Conservation (phyloP, 148 eudicot genomes). For the Cornus controversa region DNA sequence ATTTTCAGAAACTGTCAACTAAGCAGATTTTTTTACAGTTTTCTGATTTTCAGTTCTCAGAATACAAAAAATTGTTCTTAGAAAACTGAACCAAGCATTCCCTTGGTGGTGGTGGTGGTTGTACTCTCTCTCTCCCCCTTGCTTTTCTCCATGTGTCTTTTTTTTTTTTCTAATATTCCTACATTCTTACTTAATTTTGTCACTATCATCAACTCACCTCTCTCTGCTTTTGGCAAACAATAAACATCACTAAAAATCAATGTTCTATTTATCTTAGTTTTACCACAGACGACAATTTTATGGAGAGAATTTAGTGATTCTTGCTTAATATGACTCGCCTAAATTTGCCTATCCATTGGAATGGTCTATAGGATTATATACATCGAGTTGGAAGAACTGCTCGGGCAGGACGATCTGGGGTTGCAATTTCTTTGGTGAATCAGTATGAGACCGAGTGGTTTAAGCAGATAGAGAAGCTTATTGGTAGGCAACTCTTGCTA, state of each 20-base stretch:
- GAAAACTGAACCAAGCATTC: too few species aligned
- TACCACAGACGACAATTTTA: too few species aligned
- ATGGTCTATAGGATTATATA: slow-evolving; percentile 72
- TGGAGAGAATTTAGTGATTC: background rate
- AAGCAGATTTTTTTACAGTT: too few species aligned
- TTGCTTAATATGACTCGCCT: background rate
- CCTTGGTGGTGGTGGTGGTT: too few species aligned
- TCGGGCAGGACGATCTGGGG: slow-evolving; percentile 92
- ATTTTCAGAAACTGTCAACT: too few species aligned
- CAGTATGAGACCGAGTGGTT: slow-evolving; percentile 85
- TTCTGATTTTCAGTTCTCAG: too few species aligned
- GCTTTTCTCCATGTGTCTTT: too few species aligned
- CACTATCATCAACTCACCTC: background rate
- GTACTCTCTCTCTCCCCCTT: background rate
- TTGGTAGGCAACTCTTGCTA: slow-evolving; percentile 39
- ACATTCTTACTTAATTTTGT: background rate
- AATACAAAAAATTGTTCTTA: too few species aligned
- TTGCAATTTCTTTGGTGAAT: slow-evolving; percentile 77
- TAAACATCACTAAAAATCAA: background rate
- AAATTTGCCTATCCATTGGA: background rate
- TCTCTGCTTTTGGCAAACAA: background rate
- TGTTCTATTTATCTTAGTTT: background rate
- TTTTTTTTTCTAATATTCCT: background rate
- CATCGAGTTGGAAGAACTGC: slow-evolving; percentile 98
- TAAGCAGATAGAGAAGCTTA: slow-evolving; percentile 77